Conservation (phyloP, 2,329 filamentous ascomycete species). For the Leptographium wingfieldii region DNA sequence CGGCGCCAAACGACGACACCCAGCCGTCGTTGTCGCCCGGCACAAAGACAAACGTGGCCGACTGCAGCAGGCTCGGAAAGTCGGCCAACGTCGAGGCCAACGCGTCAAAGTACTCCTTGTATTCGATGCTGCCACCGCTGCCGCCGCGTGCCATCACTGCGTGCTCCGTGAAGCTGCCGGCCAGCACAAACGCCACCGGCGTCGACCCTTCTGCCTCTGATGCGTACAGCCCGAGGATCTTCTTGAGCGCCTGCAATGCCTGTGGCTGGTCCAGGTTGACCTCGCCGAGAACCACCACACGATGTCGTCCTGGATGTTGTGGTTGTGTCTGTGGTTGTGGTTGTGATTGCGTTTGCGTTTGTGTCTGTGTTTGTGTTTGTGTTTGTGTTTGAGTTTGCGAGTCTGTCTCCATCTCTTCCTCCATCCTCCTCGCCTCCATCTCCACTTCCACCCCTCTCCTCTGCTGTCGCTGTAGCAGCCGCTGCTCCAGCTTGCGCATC, state of each 20-base stretch:
- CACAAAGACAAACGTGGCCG: constrained; percentile 79
- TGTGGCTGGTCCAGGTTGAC: constrained; percentile 74
- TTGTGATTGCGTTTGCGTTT: background rate
- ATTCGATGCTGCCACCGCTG: constrained; percentile 76
- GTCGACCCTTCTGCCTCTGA: constrained; percentile 47
- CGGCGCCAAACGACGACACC: constrained; percentile 72
- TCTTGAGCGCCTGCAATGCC: constrained; percentile 69
- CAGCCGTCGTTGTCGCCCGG: constrained; percentile 98
- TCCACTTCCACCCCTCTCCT: background rate
- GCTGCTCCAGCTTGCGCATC: constrained; percentile 70
- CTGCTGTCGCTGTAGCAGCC: constrained; percentile 38
- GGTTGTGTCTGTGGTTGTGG: background rate
- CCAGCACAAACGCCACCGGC: constrained; percentile 69
- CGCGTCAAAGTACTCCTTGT: constrained; percentile 90
- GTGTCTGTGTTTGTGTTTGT: background rate
- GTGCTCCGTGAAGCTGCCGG: constrained; percentile 68
- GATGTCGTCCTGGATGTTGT: constrained; percentile 27
- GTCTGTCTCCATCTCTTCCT: background rate
- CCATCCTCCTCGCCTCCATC: constrained; percentile 15
- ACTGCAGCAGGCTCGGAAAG: constrained; percentile 66
- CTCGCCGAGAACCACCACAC: constrained; percentile 70
- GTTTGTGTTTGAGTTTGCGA: constrained; percentile 14
- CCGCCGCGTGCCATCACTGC: constrained; percentile 55
- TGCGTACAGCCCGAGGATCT: constrained; percentile 64
- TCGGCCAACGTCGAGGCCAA: constrained; percentile 73